Evolutionary conservation across 495 filamentous ascomycete species (phyloP), one percentile per base, ranked within the genome.

Genomic region (Trichoderma erinaceum): DNA sequence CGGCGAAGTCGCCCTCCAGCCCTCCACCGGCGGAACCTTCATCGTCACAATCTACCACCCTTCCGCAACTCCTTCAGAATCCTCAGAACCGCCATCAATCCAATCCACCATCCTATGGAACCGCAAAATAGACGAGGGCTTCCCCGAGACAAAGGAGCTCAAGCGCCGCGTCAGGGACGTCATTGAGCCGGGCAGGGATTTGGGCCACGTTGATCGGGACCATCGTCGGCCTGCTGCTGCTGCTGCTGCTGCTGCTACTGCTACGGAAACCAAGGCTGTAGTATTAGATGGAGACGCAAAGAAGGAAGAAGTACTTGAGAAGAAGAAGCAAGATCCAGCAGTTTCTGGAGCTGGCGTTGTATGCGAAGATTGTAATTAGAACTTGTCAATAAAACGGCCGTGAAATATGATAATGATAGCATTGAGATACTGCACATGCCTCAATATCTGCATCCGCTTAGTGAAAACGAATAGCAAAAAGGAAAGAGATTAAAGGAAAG

Each of bases 111-210:
- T 88, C 3, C 78, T 99, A 29, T 99, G 95, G 95, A 92, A 97
- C 81, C 86, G 94, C 67, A 97, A 96, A 78, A 71, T 72, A 6
- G 87, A 97, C 74, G 91, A 92, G 38, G 95, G 95, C 0, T 99
- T 99, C 79, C 95, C 95, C 68, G 91, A 96, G 76, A 90, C 90
- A 13, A 95, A 96, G 76, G 83, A 90, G 68, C 86, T 98, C n/a
- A 98, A 99, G 78, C 84, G 90, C 23, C 83, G 87, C n/a, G 89
- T 99, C 7, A 80, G 95, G 61, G 89, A 97, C 81, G 81, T 91
- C 46, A 88, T 97, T 70, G 86, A 93, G 66, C 95, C 95, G 0
- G 78, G 75, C 0, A 82, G 89, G 69, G 83, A 92, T 75, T 77
- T 98, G 68, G 95, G 95, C 1, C 95, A 99, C 82, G 88, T 92